Evolutionary conservation across 2,329 filamentous ascomycete genomes (phyloP).

Genomic region (Paraconiothyrium sp.): DNA sequence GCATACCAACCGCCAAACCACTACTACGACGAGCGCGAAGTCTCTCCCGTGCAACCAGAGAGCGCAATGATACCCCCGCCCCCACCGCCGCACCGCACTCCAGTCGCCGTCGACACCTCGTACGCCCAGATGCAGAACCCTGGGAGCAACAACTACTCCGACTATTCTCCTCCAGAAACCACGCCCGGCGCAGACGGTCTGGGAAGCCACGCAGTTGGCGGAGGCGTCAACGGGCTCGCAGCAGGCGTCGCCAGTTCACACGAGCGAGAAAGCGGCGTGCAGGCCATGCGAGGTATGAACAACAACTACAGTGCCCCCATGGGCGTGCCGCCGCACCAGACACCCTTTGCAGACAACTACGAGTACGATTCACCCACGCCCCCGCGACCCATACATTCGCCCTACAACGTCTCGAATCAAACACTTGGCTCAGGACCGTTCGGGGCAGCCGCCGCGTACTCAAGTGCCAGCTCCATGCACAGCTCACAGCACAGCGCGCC

Average conservation of each 20-base stretch:
- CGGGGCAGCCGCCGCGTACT: conserved; percentile 47
- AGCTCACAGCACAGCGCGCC: conserved; percentile 62
- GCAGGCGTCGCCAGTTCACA: conserved; percentile 70
- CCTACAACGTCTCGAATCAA: conserved; percentile 52
- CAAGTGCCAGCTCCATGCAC: conserved; percentile 54
- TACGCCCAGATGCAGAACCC: conserved; percentile 35
- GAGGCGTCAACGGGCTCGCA: conserved; percentile 74
- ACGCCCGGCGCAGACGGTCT: conserved; percentile 76
- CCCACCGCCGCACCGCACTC: conserved; percentile 44
- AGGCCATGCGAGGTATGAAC: conserved; percentile 63
- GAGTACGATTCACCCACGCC: conserved; percentile 36
- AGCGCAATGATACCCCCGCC: conserved; percentile 42
- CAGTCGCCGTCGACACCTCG: conserved; percentile 35
- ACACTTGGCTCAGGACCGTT: conserved; percentile 47
- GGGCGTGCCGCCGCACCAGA: conserved; percentile 36
- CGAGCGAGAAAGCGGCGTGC: conserved; percentile 69
- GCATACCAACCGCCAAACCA: conserved; percentile 35
- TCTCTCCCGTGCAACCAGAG: conserved; percentile 33
- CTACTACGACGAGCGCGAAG: conserved; percentile 29
- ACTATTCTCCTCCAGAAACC: conserved; percentile 48
- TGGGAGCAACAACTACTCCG: conserved; percentile 41
- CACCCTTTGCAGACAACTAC: conserved; percentile 38
- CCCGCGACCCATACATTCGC: conserved; percentile 33
- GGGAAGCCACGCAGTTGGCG: conserved; percentile 66
- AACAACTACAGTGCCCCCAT: conserved; percentile 30